Percentiles rank a stretch among this genome's conserved stretches.
phyloP scores from a whole-genome alignment of 805 yeast species.

The Ogataea minuta region DNA sequence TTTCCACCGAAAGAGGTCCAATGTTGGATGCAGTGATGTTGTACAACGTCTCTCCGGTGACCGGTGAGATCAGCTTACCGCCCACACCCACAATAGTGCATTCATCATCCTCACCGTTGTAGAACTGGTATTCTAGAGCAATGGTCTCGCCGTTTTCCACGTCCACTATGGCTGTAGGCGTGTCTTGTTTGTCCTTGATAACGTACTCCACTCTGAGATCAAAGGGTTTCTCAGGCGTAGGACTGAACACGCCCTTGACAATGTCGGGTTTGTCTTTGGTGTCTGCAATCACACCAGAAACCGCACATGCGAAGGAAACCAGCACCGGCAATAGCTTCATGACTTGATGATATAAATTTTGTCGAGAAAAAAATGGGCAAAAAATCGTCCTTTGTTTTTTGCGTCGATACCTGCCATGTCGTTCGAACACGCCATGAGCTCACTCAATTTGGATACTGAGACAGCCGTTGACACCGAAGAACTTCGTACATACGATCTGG shows the following conservation, averaged over 20 bases:
- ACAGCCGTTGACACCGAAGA: conserved; percentile 18
- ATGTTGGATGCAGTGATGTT: conserved; percentile 64
- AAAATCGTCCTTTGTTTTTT: conserved; percentile 11
- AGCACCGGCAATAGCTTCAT: conserved; percentile 15
- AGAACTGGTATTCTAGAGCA: conserved; percentile 49
- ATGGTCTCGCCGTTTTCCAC: conserved; percentile 51
- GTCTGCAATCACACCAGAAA: conserved; percentile 15
- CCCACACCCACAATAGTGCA: conserved; percentile 64
- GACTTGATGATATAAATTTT: conserved; percentile 1
- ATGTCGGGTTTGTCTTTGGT: conserved; percentile 16
- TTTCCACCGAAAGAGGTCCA: conserved; percentile 54
- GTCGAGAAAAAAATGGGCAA: conserved; percentile 9
- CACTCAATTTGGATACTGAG: conserved; percentile 18
- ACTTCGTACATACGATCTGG: conserved; percentile 14
- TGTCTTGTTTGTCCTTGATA: conserved; percentile 43
- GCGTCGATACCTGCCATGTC: conserved; percentile 23
- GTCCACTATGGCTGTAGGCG: conserved; percentile 41
- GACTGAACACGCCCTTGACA: conserved; percentile 27
- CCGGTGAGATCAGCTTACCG: conserved; percentile 59
- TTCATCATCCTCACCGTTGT: conserved; percentile 50
- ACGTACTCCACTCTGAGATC: conserved; percentile 48
- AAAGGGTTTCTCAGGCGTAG: conserved; percentile 39
- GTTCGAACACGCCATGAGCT: conserved; percentile 24
- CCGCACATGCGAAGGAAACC: conserved; percentile 20
- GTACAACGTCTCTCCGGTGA: conserved; percentile 47